These are phyloP conservation scores for Auricularia sp. DNA, from an alignment of 768 basidiomycete species.

Conservation along the genomic window DNA sequence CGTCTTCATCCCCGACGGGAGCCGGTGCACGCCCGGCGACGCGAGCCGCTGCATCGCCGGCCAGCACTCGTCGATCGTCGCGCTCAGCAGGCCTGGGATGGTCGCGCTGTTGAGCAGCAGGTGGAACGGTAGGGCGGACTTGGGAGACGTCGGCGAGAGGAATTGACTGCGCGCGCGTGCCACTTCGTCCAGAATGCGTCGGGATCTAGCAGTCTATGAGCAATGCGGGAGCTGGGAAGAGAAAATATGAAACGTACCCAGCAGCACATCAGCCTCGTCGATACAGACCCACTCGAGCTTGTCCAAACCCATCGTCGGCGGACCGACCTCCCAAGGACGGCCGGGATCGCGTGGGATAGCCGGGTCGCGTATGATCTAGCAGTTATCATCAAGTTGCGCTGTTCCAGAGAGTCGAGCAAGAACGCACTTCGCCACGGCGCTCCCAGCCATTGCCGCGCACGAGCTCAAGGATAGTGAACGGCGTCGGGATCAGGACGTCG, in stretches of 20 bases:
- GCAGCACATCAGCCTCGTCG: slow-evolving; percentile 85
- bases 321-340: slow-evolving; percentile 28
- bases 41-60: slow-evolving; percentile 33
- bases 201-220: slow-evolving; percentile 39
- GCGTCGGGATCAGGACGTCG: background rate
- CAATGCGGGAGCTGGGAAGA: background rate
- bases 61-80: slow-evolving; percentile 14
- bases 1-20: slow-evolving; percentile 61
- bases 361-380: background rate
- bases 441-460: slow-evolving; percentile 11
- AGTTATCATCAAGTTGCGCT: slow-evolving; percentile 11
- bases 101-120: slow-evolving; percentile 79
- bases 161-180: slow-evolving; percentile 40
- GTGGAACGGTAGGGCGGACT: slow-evolving; percentile 51
- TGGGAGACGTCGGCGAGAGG: slow-evolving; percentile 18
- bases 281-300: slow-evolving; percentile 82
- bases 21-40: slow-evolving; percentile 69
- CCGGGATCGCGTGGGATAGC: slow-evolving; percentile 3
- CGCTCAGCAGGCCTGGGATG: slow-evolving; percentile 53
- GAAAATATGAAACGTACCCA: slow-evolving; percentile 41
- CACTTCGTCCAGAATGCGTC: slow-evolving; percentile 78
- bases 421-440: slow-evolving; percentile 22
- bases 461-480: background rate
- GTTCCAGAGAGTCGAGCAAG: background rate
- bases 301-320: slow-evolving; percentile 51